phyloP scores from a whole-genome alignment of 2,329 filamentous ascomycete species.

The Alternaria panax region DNA sequence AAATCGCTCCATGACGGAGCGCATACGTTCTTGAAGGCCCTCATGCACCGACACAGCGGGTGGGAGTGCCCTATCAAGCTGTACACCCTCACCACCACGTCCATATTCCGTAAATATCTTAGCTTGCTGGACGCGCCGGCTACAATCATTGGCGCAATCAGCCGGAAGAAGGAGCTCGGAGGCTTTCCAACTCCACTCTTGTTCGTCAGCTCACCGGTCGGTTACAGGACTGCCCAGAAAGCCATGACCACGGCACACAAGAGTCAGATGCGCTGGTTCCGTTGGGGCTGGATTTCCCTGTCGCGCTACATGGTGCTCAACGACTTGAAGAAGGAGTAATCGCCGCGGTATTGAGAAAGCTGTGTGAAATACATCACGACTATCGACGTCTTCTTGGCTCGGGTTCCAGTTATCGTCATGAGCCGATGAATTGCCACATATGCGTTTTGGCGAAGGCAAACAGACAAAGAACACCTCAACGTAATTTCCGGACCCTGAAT shows the following conservation, averaged over 20 bases:
- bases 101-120: constrained; percentile 79
- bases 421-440: constrained; percentile 1
- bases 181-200: constrained; percentile 65
- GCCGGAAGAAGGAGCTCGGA: constrained; percentile 61
- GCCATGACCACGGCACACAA: constrained; percentile 91
- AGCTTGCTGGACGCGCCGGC: constrained; percentile 77
- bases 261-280: constrained; percentile 99
- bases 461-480: constrained; percentile 2
- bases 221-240: constrained; percentile 73
- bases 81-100: constrained; percentile 81
- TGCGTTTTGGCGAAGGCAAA: constrained; percentile 1
- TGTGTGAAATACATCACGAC: not conserved
- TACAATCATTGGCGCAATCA: constrained; percentile 68
- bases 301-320: constrained; percentile 97
- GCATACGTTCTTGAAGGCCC: constrained; percentile 70
- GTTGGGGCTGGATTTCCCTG: constrained; percentile 91
- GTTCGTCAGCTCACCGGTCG: constrained; percentile 72
- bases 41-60: constrained; percentile 70
- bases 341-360: constrained; percentile 15
- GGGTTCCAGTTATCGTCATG: not conserved
- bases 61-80: constrained; percentile 79
- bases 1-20: constrained; percentile 86
- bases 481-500: not conserved
- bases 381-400: not conserved
- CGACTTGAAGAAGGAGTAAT: constrained; percentile 72